phyloP scores from a whole-genome alignment of 2,329 filamentous ascomycete genomes.

The Periconia sp. region DNA sequence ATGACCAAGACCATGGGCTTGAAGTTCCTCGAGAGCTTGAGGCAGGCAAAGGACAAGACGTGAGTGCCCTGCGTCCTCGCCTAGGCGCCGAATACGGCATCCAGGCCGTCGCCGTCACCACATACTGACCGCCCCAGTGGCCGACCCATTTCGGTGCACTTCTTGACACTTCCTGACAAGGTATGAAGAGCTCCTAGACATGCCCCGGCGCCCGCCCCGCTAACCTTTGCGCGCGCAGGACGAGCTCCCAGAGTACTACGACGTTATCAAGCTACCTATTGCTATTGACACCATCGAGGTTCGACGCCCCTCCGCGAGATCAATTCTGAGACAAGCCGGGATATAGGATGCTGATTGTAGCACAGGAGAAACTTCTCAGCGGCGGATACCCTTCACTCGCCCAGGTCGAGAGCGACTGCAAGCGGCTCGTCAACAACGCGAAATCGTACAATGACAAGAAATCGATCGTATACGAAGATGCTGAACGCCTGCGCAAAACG shows the following conservation, averaged over 20 bases:
- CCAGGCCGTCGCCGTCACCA: constrained; percentile 3
- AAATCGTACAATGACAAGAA: constrained; percentile 81
- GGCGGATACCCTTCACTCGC: constrained; percentile 74
- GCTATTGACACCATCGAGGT: constrained; percentile 78
- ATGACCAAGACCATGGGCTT: constrained; percentile 75
- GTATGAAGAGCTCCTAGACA: constrained; percentile 44
- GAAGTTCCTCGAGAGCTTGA: constrained; percentile 76
- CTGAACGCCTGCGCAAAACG: constrained; percentile 84
- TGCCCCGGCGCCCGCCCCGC: constrained; percentile 13
- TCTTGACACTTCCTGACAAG: constrained; percentile 72
- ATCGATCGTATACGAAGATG: constrained; percentile 78
- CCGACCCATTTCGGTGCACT: constrained; percentile 75
- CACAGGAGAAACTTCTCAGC: constrained; percentile 67
- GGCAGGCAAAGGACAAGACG: constrained; percentile 81
- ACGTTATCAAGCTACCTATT: constrained; percentile 76
- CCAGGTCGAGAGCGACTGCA: constrained; percentile 81
- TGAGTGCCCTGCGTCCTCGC: constrained; percentile 53
- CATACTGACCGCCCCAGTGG: constrained; percentile 57
- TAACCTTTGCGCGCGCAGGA: constrained; percentile 49
- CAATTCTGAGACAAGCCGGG: background rate
- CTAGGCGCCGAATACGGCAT: constrained; percentile 3
- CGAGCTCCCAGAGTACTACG: constrained; percentile 76
- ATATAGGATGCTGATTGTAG: constrained; percentile 20
- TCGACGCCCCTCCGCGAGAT: constrained; percentile 22
- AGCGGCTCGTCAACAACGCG: constrained; percentile 85